Base-by-base conservation (phyloP, 1,139 yeast species). In the Nakaseomyces kungkrabaensis region DNA sequence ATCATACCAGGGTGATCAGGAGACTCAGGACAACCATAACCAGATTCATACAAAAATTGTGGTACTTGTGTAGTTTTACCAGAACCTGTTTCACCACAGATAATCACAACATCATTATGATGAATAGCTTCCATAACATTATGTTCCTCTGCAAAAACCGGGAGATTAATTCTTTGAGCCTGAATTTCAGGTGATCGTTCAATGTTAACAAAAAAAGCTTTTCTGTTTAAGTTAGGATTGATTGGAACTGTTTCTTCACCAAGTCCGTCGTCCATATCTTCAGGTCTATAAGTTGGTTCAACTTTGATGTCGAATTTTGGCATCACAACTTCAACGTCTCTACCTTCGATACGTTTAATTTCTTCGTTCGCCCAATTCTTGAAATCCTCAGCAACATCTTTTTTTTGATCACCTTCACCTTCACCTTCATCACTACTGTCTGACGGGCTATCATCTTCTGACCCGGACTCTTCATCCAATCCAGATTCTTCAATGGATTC, bases 61-160 rank as follows among this genome's bases (percentile, higher is more conserved):
- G 89, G 86, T 29, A 83, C 83, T 68, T 85, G 89, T 0, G 92
- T 82, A 5, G 90, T 80, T 64, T 83, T 82, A 72, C 94, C 92
- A 1, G 90, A 84, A 62, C 94, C 94, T 0, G 94, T 85, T 62
- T 84, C 92, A 73, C 98, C 98, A 71, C 97, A 92, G 34, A 94
- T 76, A 13, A 94, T 84, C 0, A 90, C 81, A 56, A 94, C 85
- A 60, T 90, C 97, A 63, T 92, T 87, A 62, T 92, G 94, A 62
- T 86, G 87, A 48, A 94, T 78, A 1, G 97, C 96, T 66, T 94
- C 99, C 97, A 94, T 89, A 47, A 94, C 86, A 51, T 81, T 74
- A 62, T 88, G 96, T 62, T 94, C 99, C 67, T 89, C 96, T 7
- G 84, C 83, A 55, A 79, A 87, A 0, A 92, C 97, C 0, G 99